These are phyloP conservation scores for Trichosporon inkin DNA, from an alignment of 1,284 basidiomycete species.

Conservation along the genomic window DNA sequence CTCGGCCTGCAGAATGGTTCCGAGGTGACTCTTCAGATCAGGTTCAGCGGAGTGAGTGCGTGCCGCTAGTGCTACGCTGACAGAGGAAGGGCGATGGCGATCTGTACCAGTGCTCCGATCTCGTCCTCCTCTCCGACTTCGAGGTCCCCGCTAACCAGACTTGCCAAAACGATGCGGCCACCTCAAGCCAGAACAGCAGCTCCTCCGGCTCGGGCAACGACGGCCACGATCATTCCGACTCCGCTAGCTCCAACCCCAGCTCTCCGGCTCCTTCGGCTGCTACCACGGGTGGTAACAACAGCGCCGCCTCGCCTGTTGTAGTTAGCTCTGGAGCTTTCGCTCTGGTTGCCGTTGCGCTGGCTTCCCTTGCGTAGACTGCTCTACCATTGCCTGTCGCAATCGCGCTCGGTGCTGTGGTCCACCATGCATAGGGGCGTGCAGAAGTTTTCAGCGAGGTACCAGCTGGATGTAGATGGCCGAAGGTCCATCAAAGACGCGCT, in stretches of 20 bases:
- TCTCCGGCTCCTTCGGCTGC: neutral
- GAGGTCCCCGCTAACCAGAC: constrained; percentile 53
- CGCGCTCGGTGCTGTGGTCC: too few relatives aligned
- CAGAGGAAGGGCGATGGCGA: constrained; percentile 60
- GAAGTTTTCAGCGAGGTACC: too few relatives aligned
- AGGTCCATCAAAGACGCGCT: too few relatives aligned
- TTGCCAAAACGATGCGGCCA: constrained; percentile 43
- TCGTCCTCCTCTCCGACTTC: constrained; percentile 59
- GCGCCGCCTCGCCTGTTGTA: neutral
- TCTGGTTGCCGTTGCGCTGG: neutral
- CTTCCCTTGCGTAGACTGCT: neutral
- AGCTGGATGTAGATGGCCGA: too few relatives aligned
- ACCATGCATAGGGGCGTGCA: too few relatives aligned
- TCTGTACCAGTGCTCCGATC: constrained; percentile 71
- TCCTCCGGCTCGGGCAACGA: neutral
- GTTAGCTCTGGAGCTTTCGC: neutral
- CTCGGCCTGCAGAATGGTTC: constrained; percentile 55
- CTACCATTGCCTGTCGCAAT: too few relatives aligned
- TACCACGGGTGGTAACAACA: neutral
- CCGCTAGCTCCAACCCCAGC: neutral
- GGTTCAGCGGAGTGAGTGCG: constrained; percentile 38
- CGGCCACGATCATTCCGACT: neutral
- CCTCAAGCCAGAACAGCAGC: neutral
- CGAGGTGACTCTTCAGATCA: constrained; percentile 38
- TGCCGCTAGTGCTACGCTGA: neutral